phyloP scores from a whole-genome alignment of 345 rosid species.

The Corchorus olitorius region DNA sequence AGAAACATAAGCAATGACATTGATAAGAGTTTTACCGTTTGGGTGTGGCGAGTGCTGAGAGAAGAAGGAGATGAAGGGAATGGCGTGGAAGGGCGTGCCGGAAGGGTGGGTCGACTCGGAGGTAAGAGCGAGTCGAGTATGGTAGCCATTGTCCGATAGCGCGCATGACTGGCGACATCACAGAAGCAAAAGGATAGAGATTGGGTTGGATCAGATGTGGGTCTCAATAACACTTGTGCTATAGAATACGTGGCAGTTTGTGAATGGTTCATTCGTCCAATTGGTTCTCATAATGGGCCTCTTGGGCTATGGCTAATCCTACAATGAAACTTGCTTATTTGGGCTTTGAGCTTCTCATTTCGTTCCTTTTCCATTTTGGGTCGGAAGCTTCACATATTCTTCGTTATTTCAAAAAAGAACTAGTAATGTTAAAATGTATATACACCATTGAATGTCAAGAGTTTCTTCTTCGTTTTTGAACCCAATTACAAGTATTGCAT shows the following conservation, averaged over 20 bases:
- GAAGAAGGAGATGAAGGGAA: not conserved
- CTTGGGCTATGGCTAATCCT: not conserved
- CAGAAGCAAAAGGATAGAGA: not conserved
- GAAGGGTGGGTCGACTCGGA: constrained; percentile 12
- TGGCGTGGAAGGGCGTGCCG: constrained; percentile 6
- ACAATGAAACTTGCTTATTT: too few species aligned
- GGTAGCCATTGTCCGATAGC: constrained; percentile 12
- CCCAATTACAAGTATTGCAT: too few species aligned
- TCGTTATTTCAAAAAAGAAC: too few species aligned
- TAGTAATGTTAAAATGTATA: too few species aligned
- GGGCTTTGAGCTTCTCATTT: too few species aligned
- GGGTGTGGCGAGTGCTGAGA: constrained; percentile 7
- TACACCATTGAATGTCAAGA: too few species aligned
- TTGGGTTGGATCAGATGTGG: not conserved
- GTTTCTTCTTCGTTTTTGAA: too few species aligned
- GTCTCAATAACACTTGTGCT: not conserved
- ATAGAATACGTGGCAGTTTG: not conserved
- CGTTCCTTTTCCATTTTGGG: too few species aligned
- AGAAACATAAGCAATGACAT: not conserved
- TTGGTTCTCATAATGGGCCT: not conserved
- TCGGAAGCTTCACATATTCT: too few species aligned
- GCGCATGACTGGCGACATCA: not conserved
- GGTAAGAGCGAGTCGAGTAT: constrained; percentile 9
- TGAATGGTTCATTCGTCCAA: not conserved
- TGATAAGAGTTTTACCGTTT: not conserved